Percentiles rank a stretch among this genome's conserved stretches.
phyloP scores from a whole-genome alignment of 2,329 filamentous ascomycete genomes.

The Coniochaeta sp. region DNA sequence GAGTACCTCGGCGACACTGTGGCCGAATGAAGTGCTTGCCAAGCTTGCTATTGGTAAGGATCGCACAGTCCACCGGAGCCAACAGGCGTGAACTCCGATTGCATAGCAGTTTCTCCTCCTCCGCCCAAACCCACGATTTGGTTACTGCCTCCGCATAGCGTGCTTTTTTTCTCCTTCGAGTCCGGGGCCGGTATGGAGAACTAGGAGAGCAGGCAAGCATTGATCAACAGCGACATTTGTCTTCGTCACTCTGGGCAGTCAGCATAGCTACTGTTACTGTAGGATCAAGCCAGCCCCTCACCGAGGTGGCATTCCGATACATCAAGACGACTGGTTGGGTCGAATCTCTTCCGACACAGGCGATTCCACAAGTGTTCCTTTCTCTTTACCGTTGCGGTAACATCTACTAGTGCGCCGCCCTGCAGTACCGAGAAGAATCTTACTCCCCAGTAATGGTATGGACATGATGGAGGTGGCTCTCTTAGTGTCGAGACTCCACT shows the following conservation, averaged over 20 bases:
- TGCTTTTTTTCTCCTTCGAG: neutral
- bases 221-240: neutral
- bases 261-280: neutral
- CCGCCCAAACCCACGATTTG: neutral
- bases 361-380: neutral
- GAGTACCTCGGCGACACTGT: constrained; percentile 18
- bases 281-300: neutral
- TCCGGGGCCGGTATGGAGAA: neutral
- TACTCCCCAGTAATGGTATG: neutral
- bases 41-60: constrained; percentile 16
- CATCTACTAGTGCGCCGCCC: neutral
- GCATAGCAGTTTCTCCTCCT: constrained; percentile 9
- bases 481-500: neutral
- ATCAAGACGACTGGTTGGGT: neutral
- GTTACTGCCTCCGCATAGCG: neutral
- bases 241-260: neutral
- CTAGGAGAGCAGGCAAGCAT: too few relatives aligned
- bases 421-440: constrained; percentile 3
- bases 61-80: constrained; percentile 12
- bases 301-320: neutral
- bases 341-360: neutral
- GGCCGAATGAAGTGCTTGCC: constrained; percentile 14
- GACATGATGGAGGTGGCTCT: constrained; percentile 1
- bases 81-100: constrained; percentile 4
- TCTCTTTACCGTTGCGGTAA: neutral